Evolutionary conservation across 257 asterid species (phyloP).

Genomic region (Pogostemon cablin): DNA sequence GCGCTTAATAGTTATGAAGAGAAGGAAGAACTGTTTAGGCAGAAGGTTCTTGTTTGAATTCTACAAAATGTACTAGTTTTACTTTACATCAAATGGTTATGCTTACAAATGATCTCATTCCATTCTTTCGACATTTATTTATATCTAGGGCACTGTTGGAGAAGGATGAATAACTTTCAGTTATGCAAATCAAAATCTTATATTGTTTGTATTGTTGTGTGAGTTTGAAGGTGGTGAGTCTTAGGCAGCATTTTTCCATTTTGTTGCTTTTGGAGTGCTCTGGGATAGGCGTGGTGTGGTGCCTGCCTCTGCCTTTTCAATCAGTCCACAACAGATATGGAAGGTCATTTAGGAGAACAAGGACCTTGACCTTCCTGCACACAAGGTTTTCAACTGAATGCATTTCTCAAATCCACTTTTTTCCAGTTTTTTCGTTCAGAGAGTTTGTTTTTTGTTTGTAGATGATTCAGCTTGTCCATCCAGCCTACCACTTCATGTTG

Average conservation of each 20-base stretch:
- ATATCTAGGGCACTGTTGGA: slow-evolving; percentile 13
- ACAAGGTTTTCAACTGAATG: slow-evolving; percentile 61
- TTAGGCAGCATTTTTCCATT: slow-evolving; percentile 83
- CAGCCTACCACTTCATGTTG: slow-evolving; percentile 82
- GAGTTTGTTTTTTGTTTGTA: slow-evolving; percentile 33
- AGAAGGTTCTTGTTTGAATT: slow-evolving; percentile 64
- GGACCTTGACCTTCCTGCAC: slow-evolving; percentile 99
- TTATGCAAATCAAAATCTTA: slow-evolving; percentile 23
- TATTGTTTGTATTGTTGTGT: slow-evolving; percentile 26
- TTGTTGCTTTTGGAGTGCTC: slow-evolving; percentile 97
- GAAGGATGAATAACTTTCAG: slow-evolving; percentile 22
- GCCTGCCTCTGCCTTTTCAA: slow-evolving; percentile 97
- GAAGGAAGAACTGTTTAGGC: slow-evolving; percentile 92
- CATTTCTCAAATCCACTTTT: slow-evolving; percentile 23
- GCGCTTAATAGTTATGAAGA: slow-evolving; percentile 93
- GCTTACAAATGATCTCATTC: slow-evolving; percentile 12
- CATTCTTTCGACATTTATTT: background rate
- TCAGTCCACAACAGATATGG: slow-evolving; percentile 95
- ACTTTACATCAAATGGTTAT: slow-evolving; percentile 20
- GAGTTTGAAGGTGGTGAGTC: slow-evolving; percentile 66
- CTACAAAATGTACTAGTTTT: slow-evolving; percentile 7
- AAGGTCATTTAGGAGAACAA: slow-evolving; percentile 93
- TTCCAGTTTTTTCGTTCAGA: slow-evolving; percentile 16
- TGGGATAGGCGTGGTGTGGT: slow-evolving; percentile 99
- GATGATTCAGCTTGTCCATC: slow-evolving; percentile 98